phyloP scores from a whole-genome alignment of 1,284 basidiomycete species.

The Ceratorhiza oryzae-sativae region DNA sequence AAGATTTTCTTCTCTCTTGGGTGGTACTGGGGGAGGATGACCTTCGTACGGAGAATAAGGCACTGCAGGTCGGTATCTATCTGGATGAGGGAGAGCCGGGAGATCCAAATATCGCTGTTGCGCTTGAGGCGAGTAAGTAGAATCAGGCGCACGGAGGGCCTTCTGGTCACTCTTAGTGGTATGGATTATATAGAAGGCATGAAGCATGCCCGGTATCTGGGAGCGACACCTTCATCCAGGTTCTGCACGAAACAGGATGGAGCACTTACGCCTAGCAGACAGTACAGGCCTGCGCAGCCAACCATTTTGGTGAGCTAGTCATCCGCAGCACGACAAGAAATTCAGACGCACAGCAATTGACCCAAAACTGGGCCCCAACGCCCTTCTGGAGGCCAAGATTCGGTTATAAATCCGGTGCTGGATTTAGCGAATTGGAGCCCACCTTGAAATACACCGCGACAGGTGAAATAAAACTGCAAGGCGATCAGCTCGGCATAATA shows the following conservation, averaged over 20 bases:
- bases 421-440: background rate
- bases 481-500: background rate
- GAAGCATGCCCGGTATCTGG: constrained; percentile 26
- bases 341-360: constrained; percentile 36
- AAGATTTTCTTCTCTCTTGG: constrained; percentile 11
- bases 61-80: constrained; percentile 7
- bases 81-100: constrained; percentile 15
- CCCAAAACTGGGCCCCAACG: constrained; percentile 36
- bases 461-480: constrained; percentile 31
- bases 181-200: constrained; percentile 36
- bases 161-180: constrained; percentile 10
- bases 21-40: constrained; percentile 12
- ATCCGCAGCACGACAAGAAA: constrained; percentile 10
- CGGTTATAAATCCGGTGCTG: constrained; percentile 27
- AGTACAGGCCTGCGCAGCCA: constrained; percentile 31
- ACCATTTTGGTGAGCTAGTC: background rate
- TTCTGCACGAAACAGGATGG: background rate
- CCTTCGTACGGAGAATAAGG: constrained; percentile 31
- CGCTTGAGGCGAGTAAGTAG: background rate
- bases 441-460: constrained; percentile 38
- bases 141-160: background rate
- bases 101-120: background rate
- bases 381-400: constrained; percentile 18
- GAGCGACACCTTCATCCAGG: background rate
- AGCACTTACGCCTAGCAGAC: constrained; percentile 28